Evolutionary conservation across 192 early-diverging fungal genomes (phyloP), one percentile per base, ranked within the genome.

Genomic region (Lobosporangium transversale): DNA sequence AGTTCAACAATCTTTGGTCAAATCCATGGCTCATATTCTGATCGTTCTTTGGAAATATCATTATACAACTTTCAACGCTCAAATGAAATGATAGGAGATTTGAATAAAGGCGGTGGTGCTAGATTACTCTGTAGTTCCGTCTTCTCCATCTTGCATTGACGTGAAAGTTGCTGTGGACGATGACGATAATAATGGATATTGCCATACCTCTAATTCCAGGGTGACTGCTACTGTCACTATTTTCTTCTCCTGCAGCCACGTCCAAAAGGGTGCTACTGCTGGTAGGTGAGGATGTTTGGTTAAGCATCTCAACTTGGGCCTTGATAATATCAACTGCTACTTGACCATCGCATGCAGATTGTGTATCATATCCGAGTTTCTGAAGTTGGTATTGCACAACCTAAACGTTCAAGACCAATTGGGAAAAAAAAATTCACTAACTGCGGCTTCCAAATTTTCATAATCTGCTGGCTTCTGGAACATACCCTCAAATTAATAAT

Each of bases 331-430:
- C 83, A n/a, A 87, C 75, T 3, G 88, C 88, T 29, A 88, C 83
- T 49, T 79, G 80, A 31, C 88, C 88, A 58, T 89, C 84, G 37
- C 78, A 79, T 17, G 88, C 88, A 0, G 82, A 79, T 14, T 70
- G 67, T 4, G 64, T 66, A 32, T 67, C 68, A 57, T 84, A 84
- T 21, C 85, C 88, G 7, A 87, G 79, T 40, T 79, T 85, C 42
- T 81, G 70, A 10, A 89, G 71, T 37, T 85, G 85, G 58, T 81
- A 70, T 76, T 85, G 78, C 12, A 89, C 78, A 33, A 89, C 86
- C 66, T 82, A 32, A 26, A 24, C 4, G 5, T 49, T 32, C 7
- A 26, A 66, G 14, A 33, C 7, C 54, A 31, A 60, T 7, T 43
- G 26, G 43, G 37, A 63, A 49, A 54, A 36, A 18, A 51, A 21